Base-by-base conservation (phyloP, 331 rosid species). In the Rhamnella rubrinervis region DNA sequence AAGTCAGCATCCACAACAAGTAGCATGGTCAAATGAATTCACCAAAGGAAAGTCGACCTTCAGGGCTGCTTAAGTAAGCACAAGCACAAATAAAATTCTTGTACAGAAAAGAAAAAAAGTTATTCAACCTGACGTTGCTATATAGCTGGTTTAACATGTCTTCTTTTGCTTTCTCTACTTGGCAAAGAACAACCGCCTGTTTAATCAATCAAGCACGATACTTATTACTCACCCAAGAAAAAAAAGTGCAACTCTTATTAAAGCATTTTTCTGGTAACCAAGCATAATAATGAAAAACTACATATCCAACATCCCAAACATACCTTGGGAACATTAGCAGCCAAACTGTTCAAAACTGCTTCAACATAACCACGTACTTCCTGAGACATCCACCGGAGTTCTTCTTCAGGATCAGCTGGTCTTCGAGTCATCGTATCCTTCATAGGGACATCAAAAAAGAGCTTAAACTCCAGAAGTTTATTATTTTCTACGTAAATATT, bases 101-200 rank as follows among this genome's bases (percentile, higher is more conserved):
- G 14, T 31, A 25, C 37, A 6, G 20, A 7, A 25, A 67, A 56
- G 56, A 13, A 31, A 71, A 65, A 71, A 56, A 52, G n/a, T 59
- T 63, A 61, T 68, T 66, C 63, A 80, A 91, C 98, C 98, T 93
- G 85, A 93, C 41, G 20, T 96, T 88, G 79, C 97, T 93, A 85
- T 93, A 93, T 70, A 93, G 79, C 86, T 93, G 98, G 80, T 91
- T 93, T 18, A 93, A 86, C 98, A 93, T 91, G 79, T 93, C 97
- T 85, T 91, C 97, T 82, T 93, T 93, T 25, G 98, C 98, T 72
- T 93, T 93, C 87, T 93, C 98, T 19, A 93, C 98, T 89, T 93
- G 98, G 87, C 98, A 93, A 78, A 93, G 97, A 71, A 93, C 98
- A 80, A 93, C 97, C 7, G 98, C 98, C 98, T 93, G 98, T 78